A percentile compares a stretch with the other conserved stretches of the same genome.
Conservation (phyloP, 192 early-diverging fungal genomes). For the Dispira parvispora region DNA sequence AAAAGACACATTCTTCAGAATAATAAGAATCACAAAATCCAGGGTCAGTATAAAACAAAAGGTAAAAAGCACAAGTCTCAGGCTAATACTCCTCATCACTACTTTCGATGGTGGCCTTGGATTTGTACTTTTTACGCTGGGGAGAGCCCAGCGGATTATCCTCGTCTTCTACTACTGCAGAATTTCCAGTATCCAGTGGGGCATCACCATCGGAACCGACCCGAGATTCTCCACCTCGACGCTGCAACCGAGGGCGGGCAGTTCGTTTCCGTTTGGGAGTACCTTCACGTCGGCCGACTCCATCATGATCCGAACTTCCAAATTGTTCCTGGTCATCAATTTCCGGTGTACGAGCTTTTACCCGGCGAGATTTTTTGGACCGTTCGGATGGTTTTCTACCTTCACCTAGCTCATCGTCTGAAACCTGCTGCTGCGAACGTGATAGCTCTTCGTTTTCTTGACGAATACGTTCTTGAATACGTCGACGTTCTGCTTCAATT, state of each 20-base stretch:
- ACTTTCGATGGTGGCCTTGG: conserved; percentile 18
- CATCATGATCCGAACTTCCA: not conserved
- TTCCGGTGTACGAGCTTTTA: not conserved
- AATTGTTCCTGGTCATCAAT: not conserved
- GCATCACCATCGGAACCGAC: conserved; percentile 5
- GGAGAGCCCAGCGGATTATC: no score
- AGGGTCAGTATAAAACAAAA: not conserved
- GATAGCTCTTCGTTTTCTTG: conserved; percentile 28
- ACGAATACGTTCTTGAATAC: conserved; percentile 21
- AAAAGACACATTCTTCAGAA: not conserved
- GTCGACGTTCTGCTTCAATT: conserved; percentile 26
- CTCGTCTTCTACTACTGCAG: not conserved
- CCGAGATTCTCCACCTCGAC: not conserved
- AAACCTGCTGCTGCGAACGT: conserved; percentile 12
- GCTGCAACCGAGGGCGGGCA: not conserved
- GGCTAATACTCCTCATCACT: conserved; percentile 12
- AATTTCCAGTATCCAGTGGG: not conserved
- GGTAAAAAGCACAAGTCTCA: not conserved
- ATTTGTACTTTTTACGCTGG: conserved; percentile 14
- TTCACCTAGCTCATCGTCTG: conserved; percentile 17
- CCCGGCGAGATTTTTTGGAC: not conserved
- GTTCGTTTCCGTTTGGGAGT: conserved; percentile 8
- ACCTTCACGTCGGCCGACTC: not conserved
- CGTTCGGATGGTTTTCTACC: not conserved
- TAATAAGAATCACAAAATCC: not conserved